Percentiles rank a stretch among this genome's conserved stretches.
phyloP scores from a whole-genome alignment of 495 filamentous ascomycete genomes.

The Tuber calosporum region DNA sequence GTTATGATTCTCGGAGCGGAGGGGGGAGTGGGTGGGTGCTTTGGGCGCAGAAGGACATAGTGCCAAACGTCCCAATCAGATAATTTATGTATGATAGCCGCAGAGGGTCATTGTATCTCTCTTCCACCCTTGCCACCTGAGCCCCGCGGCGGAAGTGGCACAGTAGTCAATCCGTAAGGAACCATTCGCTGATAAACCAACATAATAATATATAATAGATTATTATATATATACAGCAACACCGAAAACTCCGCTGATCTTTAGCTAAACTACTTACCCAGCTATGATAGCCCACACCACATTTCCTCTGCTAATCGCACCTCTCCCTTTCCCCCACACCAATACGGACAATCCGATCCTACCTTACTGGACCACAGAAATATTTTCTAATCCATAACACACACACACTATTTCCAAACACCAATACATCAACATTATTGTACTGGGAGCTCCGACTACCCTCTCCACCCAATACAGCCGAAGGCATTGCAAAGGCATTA shows the following conservation, averaged over 20 bases:
- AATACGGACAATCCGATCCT: background rate
- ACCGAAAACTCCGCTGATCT: background rate
- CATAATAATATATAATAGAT: too few relatives aligned
- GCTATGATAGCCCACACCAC: background rate
- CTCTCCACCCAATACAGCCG: background rate
- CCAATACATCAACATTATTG: background rate
- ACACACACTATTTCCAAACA: background rate
- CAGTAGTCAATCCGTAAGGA: background rate
- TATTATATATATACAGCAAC: too few relatives aligned
- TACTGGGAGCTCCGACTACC: background rate
- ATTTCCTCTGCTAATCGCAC: background rate
- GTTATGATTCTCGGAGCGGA: background rate
- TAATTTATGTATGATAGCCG: background rate
- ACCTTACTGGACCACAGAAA: background rate
- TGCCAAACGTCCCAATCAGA: background rate
- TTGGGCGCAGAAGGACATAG: background rate
- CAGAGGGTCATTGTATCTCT: background rate
- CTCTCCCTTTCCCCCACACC: background rate
- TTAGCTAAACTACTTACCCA: background rate
- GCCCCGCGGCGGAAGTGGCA: too few relatives aligned
- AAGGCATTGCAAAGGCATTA: background rate
- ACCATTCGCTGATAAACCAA: background rate
- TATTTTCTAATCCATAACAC: background rate
- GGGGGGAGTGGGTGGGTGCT: background rate
- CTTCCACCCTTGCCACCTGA: background rate